Base-by-base conservation (phyloP, 2,329 filamentous ascomycete species). In the Thelonectria blattea region DNA sequence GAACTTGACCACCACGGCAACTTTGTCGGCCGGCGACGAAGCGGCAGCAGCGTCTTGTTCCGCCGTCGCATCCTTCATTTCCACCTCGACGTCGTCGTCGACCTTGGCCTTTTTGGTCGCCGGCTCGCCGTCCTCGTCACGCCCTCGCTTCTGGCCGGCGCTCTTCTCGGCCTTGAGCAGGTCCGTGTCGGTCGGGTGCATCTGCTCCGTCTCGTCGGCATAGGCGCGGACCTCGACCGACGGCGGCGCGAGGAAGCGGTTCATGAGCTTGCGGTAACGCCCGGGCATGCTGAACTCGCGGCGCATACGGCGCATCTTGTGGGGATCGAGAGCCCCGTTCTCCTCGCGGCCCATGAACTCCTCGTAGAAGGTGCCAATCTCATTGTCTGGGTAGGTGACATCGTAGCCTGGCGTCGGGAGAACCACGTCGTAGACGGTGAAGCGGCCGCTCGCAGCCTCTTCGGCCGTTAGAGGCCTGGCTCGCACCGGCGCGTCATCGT, bases 381-480 rank as follows among this genome's bases (percentile, higher is more conserved):
- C 86, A 74, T 99, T 98, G 20, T 82, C 74, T 0, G 95, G 95
- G 73, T 98, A 99, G 37, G 91, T 76, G 41, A 98, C 86, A 68
- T 97, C 93, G 78, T 88, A 97, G 17, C 95, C 95, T 0, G 95
- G 95, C n/a, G 91, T 88, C 3, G 96, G 94, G 2, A 99, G 83
- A 12, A 99, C 93, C 63, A 98, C 74, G 72, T 99, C 95, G 71
- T 91, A 92, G 68, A 99, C 90, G 39, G 83, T 87, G 76, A 90
- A 97, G 59, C 85, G 83, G 11, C 92, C 92, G 65, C 87, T 91
- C 24, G 83, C 82, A 3, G 88, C 91, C 74, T 99, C 95, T n/a
- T 89, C 88, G 5, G 86, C 86, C 2, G 88, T 90, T 14, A 99
- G 80, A 0, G 88, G 77, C 14, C 92, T 88, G 1, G 92, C 93